phyloP scores from a whole-genome alignment of 768 basidiomycete genomes.

The Russula earlei region DNA sequence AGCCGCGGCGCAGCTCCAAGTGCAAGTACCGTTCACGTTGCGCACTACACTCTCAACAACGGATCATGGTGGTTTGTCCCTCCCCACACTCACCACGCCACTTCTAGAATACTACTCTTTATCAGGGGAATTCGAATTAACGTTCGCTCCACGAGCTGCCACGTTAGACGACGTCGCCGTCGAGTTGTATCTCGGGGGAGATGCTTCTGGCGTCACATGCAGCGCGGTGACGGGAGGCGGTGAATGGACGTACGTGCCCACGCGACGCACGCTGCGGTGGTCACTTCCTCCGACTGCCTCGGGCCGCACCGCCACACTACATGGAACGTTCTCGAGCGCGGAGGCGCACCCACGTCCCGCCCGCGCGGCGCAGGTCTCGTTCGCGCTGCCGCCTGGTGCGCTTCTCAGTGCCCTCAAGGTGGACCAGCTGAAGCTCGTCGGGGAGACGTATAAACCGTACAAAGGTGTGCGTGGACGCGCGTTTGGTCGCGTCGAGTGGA shows the following conservation, averaged over 20 bases:
- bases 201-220: constrained; percentile 65
- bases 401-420: constrained; percentile 77
- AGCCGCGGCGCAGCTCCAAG: constrained; percentile 20
- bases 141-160: constrained; percentile 30
- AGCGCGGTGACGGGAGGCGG: constrained; percentile 50
- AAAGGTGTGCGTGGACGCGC: constrained; percentile 76
- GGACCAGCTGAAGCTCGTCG: constrained; percentile 71
- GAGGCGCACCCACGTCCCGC: constrained; percentile 49
- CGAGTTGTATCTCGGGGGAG: constrained; percentile 67
- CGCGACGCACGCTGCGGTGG: constrained; percentile 57
- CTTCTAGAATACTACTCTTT: not conserved
- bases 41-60: constrained; percentile 28
- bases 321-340: constrained; percentile 58
- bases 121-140: constrained; percentile 52
- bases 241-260: constrained; percentile 75
- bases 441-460: constrained; percentile 82
- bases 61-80: constrained; percentile 34
- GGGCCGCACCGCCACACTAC: constrained; percentile 42
- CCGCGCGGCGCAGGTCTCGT: constrained; percentile 63
- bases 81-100: not conserved
- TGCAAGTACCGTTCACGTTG: constrained; percentile 29
- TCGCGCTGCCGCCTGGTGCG: constrained; percentile 51
- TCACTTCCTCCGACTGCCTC: constrained; percentile 59
- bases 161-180: constrained; percentile 63
- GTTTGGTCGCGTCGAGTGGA: constrained; percentile 60